These are phyloP conservation scores for Ophiostoma populinum DNA, from an alignment of 2,329 filamentous ascomycete genomes.

Conservation along the genomic window DNA sequence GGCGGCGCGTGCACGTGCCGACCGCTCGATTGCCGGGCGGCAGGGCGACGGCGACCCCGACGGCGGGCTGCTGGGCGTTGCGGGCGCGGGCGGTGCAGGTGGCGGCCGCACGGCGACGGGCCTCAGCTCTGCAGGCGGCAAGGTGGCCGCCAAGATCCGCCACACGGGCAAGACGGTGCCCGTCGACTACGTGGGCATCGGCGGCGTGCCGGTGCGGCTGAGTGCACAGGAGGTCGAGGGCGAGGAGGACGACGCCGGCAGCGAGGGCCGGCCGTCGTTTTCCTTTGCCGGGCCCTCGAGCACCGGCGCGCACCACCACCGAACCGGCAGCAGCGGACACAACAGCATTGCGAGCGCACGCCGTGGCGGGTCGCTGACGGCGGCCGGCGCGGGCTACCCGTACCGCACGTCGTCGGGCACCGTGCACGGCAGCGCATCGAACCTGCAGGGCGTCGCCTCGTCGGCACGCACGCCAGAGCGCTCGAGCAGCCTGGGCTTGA, in stretches of 20 bases:
- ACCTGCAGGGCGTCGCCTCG: no score
- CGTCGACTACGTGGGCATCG: slow-evolving; percentile 54
- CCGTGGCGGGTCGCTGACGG: no score
- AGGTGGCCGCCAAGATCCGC: slow-evolving; percentile 71
- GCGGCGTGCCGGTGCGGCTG: slow-evolving; percentile 75
- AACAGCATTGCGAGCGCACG: slow-evolving; percentile 50
- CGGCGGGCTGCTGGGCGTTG: slow-evolving; percentile 22
- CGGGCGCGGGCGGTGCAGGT: slow-evolving; percentile 21
- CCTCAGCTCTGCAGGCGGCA: slow-evolving; percentile 36
- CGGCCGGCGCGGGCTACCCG: slow-evolving; percentile 27
- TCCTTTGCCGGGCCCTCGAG: no score
- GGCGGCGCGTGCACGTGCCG: slow-evolving; percentile 72
- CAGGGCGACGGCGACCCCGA: slow-evolving; percentile 30
- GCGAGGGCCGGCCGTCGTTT: no score
- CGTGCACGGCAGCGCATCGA: no score
- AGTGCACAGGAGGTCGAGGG: slow-evolving; percentile 92
- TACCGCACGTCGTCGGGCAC: slow-evolving; percentile 34
- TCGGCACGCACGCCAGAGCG: slow-evolving; percentile 29
- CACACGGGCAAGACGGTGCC: slow-evolving; percentile 63
- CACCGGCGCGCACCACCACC: slow-evolving; percentile 33
- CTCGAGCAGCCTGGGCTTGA: slow-evolving; percentile 37
- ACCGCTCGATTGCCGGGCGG: slow-evolving; percentile 64
- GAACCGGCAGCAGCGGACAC: slow-evolving; percentile 59
- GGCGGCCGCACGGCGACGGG: slow-evolving; percentile 43
- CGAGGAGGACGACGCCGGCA: slow-evolving; percentile 47